Base-by-base conservation (phyloP, 768 basidiomycete species). In the Kwoniella dendrophila region DNA sequence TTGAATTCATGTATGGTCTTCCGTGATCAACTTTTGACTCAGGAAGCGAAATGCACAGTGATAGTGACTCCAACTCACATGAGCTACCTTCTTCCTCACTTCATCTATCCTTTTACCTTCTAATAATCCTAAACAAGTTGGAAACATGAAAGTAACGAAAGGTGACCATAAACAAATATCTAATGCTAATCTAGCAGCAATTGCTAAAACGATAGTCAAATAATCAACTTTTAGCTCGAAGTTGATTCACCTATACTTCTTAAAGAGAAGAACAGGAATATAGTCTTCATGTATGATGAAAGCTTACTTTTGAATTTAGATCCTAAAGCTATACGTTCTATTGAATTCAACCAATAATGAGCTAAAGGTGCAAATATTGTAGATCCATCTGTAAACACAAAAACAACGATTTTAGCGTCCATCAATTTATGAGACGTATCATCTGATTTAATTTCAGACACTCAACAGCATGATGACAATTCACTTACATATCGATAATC, bases 341-440 rank as follows among this genome's bases (percentile, higher is more conserved):
- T 55, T 0, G 56, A 44, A 0, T 55, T 50, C 2, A 77, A 52
- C 77, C 77, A 78, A 24, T 64, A 54, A 64, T 77, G 74, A 4
- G 66, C 74, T 14, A 78, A 61, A 18, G 77, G 77, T 12, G 77
- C 75, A 58, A 78, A 78, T 43, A 78, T 62, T n/a, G 71, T 40
- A 4, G 64, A 63, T n/a, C 72, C 71, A 50, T 74, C 68, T 72
- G 34, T 29, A 38, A 3, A 41, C 58, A 14, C 55, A 45, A 41
- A n/a, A 26, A 27, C 4, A 40, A 11, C 16, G 8, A n/a, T 38
- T 5, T 20, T 12, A 45, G 59, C 54, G 48, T 69, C n/a, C 20
- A n/a, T n/a, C n/a, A n/a, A n/a, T n/a, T n/a, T n/a, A n/a, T n/a
- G n/a, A n/a, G n/a, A n/a, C n/a, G n/a, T n/a, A n/a, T n/a, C n/a